These are phyloP conservation scores for Paecilomyces dactylethromorphus DNA, from an alignment of 2,329 filamentous ascomycete species.

Conservation along the genomic window DNA sequence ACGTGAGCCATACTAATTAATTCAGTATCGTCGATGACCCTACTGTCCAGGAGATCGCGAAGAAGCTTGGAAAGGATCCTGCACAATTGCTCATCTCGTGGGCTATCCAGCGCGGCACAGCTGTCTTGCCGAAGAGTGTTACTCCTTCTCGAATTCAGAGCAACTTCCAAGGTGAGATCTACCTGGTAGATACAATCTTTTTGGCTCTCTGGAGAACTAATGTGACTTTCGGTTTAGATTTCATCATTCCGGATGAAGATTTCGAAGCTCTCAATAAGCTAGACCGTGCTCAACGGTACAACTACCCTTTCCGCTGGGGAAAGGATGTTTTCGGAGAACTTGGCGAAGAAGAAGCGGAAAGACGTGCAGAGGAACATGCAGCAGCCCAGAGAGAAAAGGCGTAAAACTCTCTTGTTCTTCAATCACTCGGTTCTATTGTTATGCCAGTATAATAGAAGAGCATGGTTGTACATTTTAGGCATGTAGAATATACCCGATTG, in stretches of 20 bases:
- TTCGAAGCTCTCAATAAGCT: constrained; percentile 28
- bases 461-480: too few relatives aligned
- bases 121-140: constrained; percentile 51
- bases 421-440: neutral
- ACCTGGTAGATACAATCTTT: neutral
- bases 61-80: constrained; percentile 54
- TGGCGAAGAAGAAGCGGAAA: constrained; percentile 24
- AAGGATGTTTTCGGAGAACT: constrained; percentile 32
- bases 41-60: constrained; percentile 55
- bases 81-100: constrained; percentile 50
- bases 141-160: constrained; percentile 45
- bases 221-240: constrained; percentile 13
- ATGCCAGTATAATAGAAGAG: neutral
- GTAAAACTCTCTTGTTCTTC: neutral
- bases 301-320: constrained; percentile 32
- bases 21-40: constrained; percentile 58
- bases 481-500: too few relatives aligned
- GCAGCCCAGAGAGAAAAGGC: constrained; percentile 16
- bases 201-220: neutral
- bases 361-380: constrained; percentile 22
- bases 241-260: constrained; percentile 26
- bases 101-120: constrained; percentile 48
- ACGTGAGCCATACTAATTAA: constrained; percentile 38
- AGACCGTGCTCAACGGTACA: constrained; percentile 30
- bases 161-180: constrained; percentile 37